Base-by-base conservation (phyloP, 371 early-diverging fungal species). In the Rhizopus delemar region DNA sequence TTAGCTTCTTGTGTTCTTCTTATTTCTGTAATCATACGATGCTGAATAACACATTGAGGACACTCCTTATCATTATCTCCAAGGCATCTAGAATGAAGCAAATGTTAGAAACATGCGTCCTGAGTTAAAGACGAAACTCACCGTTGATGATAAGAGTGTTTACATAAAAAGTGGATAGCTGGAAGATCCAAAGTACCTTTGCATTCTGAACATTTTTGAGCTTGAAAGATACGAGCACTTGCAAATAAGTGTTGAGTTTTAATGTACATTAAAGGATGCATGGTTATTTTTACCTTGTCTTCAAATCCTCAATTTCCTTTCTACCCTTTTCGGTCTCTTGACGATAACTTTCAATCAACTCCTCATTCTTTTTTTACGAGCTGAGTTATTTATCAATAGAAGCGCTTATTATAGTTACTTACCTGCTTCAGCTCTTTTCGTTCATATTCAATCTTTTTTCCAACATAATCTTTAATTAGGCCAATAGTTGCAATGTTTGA, bases 141-240 rank as follows among this genome's bases (percentile, higher is more conserved):
- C 74, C 94, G 76, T 62, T 90, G 90, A 75, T 97, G 98, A 65
- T 86, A 97, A 45, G 94, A 92, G 56, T 97, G 96, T 53, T 87
- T 82, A 77, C 98, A 97, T 62, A 95, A 69, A 65, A 95, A 97
- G 66, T 96, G 95, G 0, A 95, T 80, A 15, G 90, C 88, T 0
- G 98, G 98, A 45, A 97, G 67, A 60, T 96, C 95, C 41, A 97
- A 74, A 36, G 86, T 85, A 13, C 90, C 88, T 28, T 85, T 78
- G 59, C 97, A 97, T 1, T 83, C 68, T 43, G 85, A 81, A 69
- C 97, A 97, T 64, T 92, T 93, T 38, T 91, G 92, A 34, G 85
- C 86, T 73, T 96, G 95, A 73, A 97, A 96, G 3, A 94, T 86
- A 8, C 83, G 78, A 7, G 85, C 86, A 59, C 83, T 84, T 51